Base-by-base conservation (phyloP, 352 stramenopile genomes). In the Elongisporangium prolatum region DNA sequence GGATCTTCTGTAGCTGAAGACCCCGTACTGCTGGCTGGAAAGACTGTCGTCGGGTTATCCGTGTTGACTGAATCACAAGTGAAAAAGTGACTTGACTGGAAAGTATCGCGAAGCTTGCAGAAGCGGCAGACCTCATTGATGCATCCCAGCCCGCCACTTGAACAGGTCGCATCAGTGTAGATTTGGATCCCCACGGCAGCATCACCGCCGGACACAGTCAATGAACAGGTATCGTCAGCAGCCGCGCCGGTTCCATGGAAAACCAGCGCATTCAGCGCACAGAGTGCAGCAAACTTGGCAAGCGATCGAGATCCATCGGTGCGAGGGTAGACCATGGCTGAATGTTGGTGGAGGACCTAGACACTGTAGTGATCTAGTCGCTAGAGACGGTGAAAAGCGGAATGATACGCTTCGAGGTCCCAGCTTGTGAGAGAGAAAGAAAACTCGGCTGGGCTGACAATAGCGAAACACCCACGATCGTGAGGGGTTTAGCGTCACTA, bases 51-150 rank as follows among this genome's bases (percentile, higher is more conserved):
- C 34, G 34, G 34, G 9, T 44, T 44, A 13, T 44, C 34, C 17
- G 34, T 44, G 34, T 13, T 13, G 10, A 44, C 34, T 1, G 34
- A 24, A 52, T 52, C 25, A 24, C 59, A 65, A 7, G 54, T 50
- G 38, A 61, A 49, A 38, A 69, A 52, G 56, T 69, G 58, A n/a
- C 48, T 54, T 17, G 63, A 69, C 18, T 66, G 20, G 6, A 50
- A 25, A 1, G 64, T 67, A 17, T 59, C 52, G 9, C 37, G 24
- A 38, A 47, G 52, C 60, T 68, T 56, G 34, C 71, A 84, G 53
- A 72, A 79, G 40, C 71, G 67, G 49, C 74, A 84, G 7, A 77
- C 50, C 17, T 71, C 55, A 24, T 71, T 63, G 44, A 74, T 65
- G 24, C 70, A 75, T 9, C 67, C 70, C 50, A 75, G 38, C 10